Conservation (phyloP, 2,329 filamentous ascomycete genomes). For the Fusarium sulawesiense region DNA sequence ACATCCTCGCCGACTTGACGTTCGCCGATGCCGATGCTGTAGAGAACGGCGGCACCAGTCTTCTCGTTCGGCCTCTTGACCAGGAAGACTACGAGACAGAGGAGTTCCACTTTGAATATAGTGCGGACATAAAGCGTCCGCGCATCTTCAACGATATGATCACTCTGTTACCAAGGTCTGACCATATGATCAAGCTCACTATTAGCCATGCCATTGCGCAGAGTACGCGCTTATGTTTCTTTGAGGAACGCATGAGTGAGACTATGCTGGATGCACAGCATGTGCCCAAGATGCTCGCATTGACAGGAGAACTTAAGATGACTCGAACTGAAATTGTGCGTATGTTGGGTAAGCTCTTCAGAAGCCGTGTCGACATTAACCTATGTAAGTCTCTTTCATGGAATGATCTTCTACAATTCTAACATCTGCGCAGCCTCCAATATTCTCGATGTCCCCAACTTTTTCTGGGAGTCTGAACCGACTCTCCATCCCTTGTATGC, state of each 20-base stretch:
- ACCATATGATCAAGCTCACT: slow-evolving; percentile 99
- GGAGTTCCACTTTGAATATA: slow-evolving; percentile 99
- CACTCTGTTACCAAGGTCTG: slow-evolving; percentile 85
- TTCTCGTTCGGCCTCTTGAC: slow-evolving; percentile 82
- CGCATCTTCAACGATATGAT: slow-evolving; percentile 99
- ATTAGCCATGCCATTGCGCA: slow-evolving; percentile 98
- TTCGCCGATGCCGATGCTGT: slow-evolving; percentile 78
- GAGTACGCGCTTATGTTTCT: slow-evolving; percentile 95
- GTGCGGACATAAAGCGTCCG: slow-evolving; percentile 83
- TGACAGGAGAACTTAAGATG: slow-evolving; percentile 93
- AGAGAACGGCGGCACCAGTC: slow-evolving; percentile 69
- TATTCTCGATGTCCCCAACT: slow-evolving; percentile 94
- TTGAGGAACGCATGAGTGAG: slow-evolving; percentile 94
- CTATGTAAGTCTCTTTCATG: slow-evolving; percentile 74
- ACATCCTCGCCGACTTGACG: slow-evolving; percentile 92
- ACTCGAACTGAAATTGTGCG: slow-evolving; percentile 90
- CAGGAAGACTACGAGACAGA: slow-evolving; percentile 97
- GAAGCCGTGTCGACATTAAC: slow-evolving; percentile 95
- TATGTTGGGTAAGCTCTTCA: slow-evolving; percentile 90
- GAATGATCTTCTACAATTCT: slow-evolving; percentile 13
- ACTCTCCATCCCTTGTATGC: slow-evolving; percentile 94
- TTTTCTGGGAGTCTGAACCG: slow-evolving; percentile 98
- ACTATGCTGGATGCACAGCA: slow-evolving; percentile 95
- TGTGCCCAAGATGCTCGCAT: slow-evolving; percentile 86
- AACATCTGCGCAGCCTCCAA: slow-evolving; percentile 76